Evolutionary conservation across 2,329 filamentous ascomycete genomes (phyloP), one percentile per base, ranked within the genome.

Genomic region (Pyrenophora teres): DNA sequence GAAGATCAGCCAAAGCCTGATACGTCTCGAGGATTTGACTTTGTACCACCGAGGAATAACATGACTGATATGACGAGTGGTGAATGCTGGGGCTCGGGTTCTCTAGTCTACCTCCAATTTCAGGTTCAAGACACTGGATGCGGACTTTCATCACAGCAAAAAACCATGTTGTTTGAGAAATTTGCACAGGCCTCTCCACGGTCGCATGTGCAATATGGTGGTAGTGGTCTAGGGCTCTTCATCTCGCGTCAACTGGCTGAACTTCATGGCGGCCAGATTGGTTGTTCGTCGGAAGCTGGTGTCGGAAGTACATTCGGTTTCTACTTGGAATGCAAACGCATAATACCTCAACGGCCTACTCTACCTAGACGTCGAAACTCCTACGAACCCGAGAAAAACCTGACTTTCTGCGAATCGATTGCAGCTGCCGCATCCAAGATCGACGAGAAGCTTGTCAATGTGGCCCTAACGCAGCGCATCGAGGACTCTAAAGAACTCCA

Each of bases 191-290:
- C 67, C 7, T 70, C 70, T 4, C 69, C 69, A n/a, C 63, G 68
- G 4, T 72, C 69, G 0, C 69, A 73, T 33, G 62, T 63, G 21
- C 61, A 71, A 10, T 73, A 73, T 23, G 70, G 71, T 2, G 72
- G 71, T 5, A 68, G 63, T 18, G 70, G 72, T 5, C 62, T 74
- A 2, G 71, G 72, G 1, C 60, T 74, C 6, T 74, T 72, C 54
- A 73, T 74, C 39, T 73, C 69, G 0, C 60, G 67, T 7, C 64
- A 70, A 47, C 64, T 74, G 2, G 60, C 68, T n/a, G 70, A 71
- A 46, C 60, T 72, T 2, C 70, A 73, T 32, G 71, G 70, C 8
- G 71, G 71, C 5, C 60, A 67, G 18, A 72, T 74, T 16, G 71
- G 70, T 6, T 67, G 71, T 13, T 58, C 62, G 1, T 74, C 71